phyloP scores from a whole-genome alignment of 2,329 filamentous ascomycete genomes.

The Coniochaeta sp. region DNA sequence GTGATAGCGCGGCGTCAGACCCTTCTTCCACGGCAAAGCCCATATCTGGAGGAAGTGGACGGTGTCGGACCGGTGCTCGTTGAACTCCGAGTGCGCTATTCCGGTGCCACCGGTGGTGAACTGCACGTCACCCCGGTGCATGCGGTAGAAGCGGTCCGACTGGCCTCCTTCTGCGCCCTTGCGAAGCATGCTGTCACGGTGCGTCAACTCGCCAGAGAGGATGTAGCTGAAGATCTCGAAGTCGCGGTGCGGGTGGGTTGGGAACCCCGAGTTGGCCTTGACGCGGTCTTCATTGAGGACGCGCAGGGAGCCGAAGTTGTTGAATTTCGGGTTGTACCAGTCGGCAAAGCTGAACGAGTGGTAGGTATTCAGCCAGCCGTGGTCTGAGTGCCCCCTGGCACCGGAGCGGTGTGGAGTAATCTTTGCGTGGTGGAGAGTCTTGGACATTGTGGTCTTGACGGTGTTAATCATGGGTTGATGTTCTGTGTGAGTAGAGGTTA shows the following conservation, averaged over 20 bases:
- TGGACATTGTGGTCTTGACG: conserved; percentile 49
- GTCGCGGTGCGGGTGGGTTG: conserved; percentile 77
- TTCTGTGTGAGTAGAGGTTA: conserved; percentile 6
- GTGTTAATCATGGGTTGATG: conserved; percentile 23
- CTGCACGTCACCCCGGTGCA: conserved; percentile 77
- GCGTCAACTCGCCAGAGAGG: conserved; percentile 76
- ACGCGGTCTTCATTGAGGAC: conserved; percentile 90
- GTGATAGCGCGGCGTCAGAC: conserved; percentile 69
- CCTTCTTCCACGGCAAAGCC: conserved; percentile 70
- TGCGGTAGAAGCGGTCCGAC: conserved; percentile 59
- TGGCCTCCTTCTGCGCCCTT: conserved; percentile 54
- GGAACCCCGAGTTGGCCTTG: conserved; percentile 66
- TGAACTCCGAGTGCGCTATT: conserved; percentile 76
- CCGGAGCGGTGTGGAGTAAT: conserved; percentile 68
- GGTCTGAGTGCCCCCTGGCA: conserved; percentile 67
- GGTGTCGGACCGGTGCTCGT: conserved; percentile 62
- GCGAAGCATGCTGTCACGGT: conserved; percentile 77
- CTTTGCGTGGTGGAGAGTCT: conserved; percentile 58
- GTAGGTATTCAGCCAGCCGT: conserved; percentile 83
- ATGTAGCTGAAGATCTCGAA: conserved; percentile 90
- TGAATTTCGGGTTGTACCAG: conserved; percentile 60
- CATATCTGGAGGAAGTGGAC: conserved; percentile 88
- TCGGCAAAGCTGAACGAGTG: conserved; percentile 80
- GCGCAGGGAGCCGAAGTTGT: conserved; percentile 66
- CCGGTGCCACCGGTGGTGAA: conserved; percentile 83